A percentile compares a stretch with the other conserved stretches of the same genome.
phyloP scores from a whole-genome alignment of 768 basidiomycete species.

The Amanita inopinata region DNA sequence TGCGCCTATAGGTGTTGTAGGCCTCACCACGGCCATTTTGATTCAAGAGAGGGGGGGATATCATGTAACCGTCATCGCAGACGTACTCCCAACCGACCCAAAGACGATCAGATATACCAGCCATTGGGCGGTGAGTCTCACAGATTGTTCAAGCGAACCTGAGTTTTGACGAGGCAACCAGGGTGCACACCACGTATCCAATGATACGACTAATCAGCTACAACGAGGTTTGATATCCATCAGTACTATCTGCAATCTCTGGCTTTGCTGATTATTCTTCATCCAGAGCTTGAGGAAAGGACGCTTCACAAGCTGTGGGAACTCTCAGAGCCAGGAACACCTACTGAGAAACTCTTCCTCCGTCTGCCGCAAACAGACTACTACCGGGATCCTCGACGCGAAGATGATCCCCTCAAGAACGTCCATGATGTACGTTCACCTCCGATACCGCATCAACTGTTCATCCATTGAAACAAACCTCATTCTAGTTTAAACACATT shows the following conservation, averaged over 20 bases:
- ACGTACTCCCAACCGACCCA: constrained; percentile 61
- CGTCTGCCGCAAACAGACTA: constrained; percentile 57
- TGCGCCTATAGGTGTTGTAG: constrained; percentile 53
- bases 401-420: constrained; percentile 34
- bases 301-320: constrained; percentile 74
- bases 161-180: constrained; percentile 18
- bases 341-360: constrained; percentile 52
- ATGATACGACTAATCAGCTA: constrained; percentile 37
- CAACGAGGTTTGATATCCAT: constrained; percentile 37
- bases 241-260: neutral
- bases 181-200: constrained; percentile 77
- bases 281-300: constrained; percentile 55
- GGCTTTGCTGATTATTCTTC: constrained; percentile 3
- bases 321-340: constrained; percentile 49
- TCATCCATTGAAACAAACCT: too few relatives aligned
- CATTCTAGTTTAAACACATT: constrained; percentile 27
- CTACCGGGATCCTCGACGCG: constrained; percentile 29
- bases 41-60: constrained; percentile 56
- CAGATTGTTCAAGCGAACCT: neutral
- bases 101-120: constrained; percentile 72
- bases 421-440: constrained; percentile 41
- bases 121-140: constrained; percentile 65
- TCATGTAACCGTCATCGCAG: constrained; percentile 60
- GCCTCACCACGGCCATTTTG: constrained; percentile 65
- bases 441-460: too few relatives aligned